phyloP scores from a whole-genome alignment of 768 basidiomycete genomes.

The Lactarius psammicola region DNA sequence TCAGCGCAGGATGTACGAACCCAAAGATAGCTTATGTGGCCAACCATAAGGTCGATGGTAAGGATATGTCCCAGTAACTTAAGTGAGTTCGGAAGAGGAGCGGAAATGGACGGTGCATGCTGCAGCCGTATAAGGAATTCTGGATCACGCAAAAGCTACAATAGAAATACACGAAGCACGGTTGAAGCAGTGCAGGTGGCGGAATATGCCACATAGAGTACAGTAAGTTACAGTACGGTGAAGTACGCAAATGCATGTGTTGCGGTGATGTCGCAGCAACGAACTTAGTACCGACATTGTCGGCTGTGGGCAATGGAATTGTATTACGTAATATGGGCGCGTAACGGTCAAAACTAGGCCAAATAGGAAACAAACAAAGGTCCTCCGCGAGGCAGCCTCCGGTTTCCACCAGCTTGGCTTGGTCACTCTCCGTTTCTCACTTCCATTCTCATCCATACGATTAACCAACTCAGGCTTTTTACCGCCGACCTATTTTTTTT shows the following conservation, averaged over 20 bases:
- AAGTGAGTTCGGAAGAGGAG: background rate
- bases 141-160: background rate
- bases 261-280: conserved; percentile 2
- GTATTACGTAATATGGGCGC: background rate
- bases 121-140: background rate
- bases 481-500: background rate
- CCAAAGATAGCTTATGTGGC: background rate
- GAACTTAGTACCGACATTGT: background rate
- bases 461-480: background rate
- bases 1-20: background rate
- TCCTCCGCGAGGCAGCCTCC: background rate
- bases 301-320: background rate
- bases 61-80: background rate
- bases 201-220: background rate
- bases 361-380: background rate
- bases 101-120: background rate
- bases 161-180: too few relatives aligned
- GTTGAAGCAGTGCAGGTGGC: background rate
- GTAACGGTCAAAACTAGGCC: background rate
- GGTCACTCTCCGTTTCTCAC: background rate
- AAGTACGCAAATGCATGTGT: background rate
- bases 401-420: background rate
- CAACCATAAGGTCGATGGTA: background rate
- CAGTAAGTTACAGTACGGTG: too few relatives aligned
- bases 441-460: conserved; percentile 1